phyloP scores from a whole-genome alignment of 1,139 yeast genomes.

The Geotrichum klebahnii region DNA sequence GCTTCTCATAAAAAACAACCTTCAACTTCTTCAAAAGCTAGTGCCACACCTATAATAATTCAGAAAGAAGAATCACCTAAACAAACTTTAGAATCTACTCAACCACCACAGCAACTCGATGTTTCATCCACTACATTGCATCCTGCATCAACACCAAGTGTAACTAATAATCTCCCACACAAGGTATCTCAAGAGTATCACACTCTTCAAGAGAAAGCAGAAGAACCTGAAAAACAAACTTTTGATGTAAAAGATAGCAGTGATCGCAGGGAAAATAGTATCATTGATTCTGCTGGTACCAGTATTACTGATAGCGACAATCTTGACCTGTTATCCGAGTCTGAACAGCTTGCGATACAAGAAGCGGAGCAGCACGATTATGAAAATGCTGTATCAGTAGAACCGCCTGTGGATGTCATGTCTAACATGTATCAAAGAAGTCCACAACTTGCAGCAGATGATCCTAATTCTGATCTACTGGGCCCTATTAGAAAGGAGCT shows the following conservation, averaged over 20 bases:
- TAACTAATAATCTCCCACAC: background rate
- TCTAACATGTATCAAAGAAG: slow-evolving; percentile 9
- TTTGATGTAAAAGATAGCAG: too few species aligned
- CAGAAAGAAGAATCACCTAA: background rate
- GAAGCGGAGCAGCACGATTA: slow-evolving; percentile 19
- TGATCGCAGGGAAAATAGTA: too few species aligned
- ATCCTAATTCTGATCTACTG: slow-evolving; percentile 47
- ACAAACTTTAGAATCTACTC: background rate
- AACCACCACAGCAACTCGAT: background rate
- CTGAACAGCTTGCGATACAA: slow-evolving; percentile 6
- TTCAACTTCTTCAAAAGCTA: background rate
- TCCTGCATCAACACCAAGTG: background rate
- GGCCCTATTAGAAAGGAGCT: slow-evolving; percentile 49
- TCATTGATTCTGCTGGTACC: too few species aligned
- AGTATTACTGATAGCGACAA: slow-evolving; percentile 16
- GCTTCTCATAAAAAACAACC: background rate
- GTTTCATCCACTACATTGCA: background rate
- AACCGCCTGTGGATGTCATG: background rate
- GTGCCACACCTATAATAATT: background rate
- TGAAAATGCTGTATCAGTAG: slow-evolving; percentile 8
- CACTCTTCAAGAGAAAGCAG: background rate
- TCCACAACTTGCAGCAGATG: too few species aligned
- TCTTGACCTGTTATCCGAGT: background rate
- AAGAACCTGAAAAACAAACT: background rate
- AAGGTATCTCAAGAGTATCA: slow-evolving; percentile 1